Evolutionary conservation across 2,329 filamentous ascomycete genomes (phyloP), one percentile per base, ranked within the genome.

Genomic region (Colletotrichum cuscutae): DNA sequence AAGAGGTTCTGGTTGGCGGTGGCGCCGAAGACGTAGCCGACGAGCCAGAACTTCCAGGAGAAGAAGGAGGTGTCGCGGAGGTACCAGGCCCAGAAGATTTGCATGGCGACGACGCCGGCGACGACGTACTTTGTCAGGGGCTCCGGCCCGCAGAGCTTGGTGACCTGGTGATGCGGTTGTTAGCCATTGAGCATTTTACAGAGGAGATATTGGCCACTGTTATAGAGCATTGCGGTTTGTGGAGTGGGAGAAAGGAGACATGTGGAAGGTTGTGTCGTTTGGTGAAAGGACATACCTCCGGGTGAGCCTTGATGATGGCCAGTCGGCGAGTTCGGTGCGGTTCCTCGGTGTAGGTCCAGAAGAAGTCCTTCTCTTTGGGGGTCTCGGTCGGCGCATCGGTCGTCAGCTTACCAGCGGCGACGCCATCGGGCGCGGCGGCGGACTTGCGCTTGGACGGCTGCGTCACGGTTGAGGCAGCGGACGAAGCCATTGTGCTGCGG

Each of bases 321-420:
- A 96, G 90, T 70, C 97, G 90, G 77, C 97, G 89, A 37, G 96
- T 97, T 77, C 95, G 91, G 84, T 99, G 97, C 74, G 97, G 97
- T 84, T 99, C 97, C 83, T 99, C 97, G 11, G 97, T 98, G 81
- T 99, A 98, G 53, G 97, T 98, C 97, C 97, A 98, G 86, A 97
- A 98, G 88, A 98, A 98, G 82, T 92, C 89, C 75, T 91, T 79
- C 75, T 86, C 81, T 64, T 81, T 82, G n/a, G 79, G 75, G 61
- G 79, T 75, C 26, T 77, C 74, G 49, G 76, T 62, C 24, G 63
- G 42, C 71, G 67, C 52, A 42, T 76, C 69, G 54, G 75, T 73
- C 57, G 74, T 73, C 66, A 70, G 66, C 46, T 72, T 73, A 63
- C 72, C 77, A 52, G 76, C 75, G 71, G 76, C 76, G 72, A 77